Evolutionary conservation across 2,329 filamentous ascomycete species (phyloP).

Genomic region (Madurella mycetomatis): DNA sequence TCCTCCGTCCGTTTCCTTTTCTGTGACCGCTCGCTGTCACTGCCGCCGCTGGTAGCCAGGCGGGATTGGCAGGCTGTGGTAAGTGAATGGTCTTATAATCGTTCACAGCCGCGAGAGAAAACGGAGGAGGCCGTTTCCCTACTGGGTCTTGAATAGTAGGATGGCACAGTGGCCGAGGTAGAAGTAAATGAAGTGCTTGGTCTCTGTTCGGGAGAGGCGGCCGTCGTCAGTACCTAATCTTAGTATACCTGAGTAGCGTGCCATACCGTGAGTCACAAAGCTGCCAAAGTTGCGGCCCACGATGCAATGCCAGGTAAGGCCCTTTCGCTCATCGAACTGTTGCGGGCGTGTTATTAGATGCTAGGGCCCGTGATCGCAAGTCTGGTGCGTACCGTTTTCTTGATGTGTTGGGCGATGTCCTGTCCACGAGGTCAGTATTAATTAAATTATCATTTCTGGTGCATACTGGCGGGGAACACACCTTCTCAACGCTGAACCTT

Average conservation of each 20-base stretch:
- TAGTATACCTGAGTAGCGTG: neutral
- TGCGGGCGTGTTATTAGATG: slow-evolving; percentile 13
- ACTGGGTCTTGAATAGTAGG: slow-evolving; percentile 98
- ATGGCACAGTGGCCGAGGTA: slow-evolving; percentile 98
- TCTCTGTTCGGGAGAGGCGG: slow-evolving; percentile 56
- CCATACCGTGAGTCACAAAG: slow-evolving; percentile 92
- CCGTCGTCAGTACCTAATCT: slow-evolving; percentile 1
- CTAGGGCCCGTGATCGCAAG: neutral
- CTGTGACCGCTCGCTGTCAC: slow-evolving; percentile 4
- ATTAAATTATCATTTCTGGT: neutral
- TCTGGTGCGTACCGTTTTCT: slow-evolving; percentile 66
- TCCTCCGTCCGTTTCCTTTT: slow-evolving; percentile 18
- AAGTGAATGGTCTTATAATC: neutral
- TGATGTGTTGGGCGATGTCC: slow-evolving; percentile 96
- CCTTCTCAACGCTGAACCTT: slow-evolving; percentile 61
- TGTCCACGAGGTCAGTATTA: slow-evolving; percentile 34
- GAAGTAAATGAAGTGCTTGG: slow-evolving; percentile 99
- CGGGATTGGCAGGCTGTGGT: neutral
- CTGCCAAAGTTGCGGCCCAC: slow-evolving; percentile 98
- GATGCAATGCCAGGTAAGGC: slow-evolving; percentile 98
- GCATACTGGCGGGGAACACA: slow-evolving; percentile 25
- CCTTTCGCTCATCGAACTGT: slow-evolving; percentile 94
- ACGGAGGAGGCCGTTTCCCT: slow-evolving; percentile 33
- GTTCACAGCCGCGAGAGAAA: slow-evolving; percentile 24
- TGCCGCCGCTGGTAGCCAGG: neutral